Evolutionary conservation across 2,329 filamentous ascomycete species (phyloP).

Genomic region (Pezicula neosporulosa): DNA sequence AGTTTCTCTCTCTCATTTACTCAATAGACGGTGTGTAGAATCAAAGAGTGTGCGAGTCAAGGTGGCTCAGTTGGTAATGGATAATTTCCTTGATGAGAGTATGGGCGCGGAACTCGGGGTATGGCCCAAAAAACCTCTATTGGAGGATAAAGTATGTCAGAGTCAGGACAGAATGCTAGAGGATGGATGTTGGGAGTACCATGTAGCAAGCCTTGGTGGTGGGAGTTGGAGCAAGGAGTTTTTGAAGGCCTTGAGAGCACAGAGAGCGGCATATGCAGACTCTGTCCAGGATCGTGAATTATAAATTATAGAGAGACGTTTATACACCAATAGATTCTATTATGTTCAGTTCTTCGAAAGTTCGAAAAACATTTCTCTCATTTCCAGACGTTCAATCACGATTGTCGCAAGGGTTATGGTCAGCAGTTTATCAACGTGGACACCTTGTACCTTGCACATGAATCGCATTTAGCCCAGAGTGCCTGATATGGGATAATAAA

Average conservation of each 20-base stretch:
- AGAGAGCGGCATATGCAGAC: constrained; percentile 9
- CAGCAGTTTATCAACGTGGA: no score
- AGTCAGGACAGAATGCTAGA: constrained; percentile 31
- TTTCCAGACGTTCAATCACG: no score
- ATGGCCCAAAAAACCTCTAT: constrained; percentile 44
- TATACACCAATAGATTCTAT: no score
- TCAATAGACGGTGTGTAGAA: constrained; percentile 39
- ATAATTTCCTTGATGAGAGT: constrained; percentile 64
- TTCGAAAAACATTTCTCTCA: no score
- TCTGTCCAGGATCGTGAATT: constrained; percentile 15
- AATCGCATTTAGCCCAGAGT: no score
- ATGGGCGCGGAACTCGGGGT: constrained; percentile 56
- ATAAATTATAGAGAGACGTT: constrained; percentile 13
- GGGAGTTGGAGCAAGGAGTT: constrained; percentile 22
- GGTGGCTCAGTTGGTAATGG: constrained; percentile 55
- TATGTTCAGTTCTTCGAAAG: no score
- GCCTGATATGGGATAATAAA: no score
- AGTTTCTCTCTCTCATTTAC: constrained; percentile 50
- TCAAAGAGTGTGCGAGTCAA: constrained; percentile 51
- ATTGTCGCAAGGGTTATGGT: no score
- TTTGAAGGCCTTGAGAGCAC: constrained; percentile 13
- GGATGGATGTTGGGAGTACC: constrained; percentile 58
- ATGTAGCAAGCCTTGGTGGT: constrained; percentile 31
- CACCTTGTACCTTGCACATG: no score
- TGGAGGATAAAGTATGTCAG: constrained; percentile 32